Percentiles rank a stretch among this genome's conserved stretches.
These are phyloP conservation scores for Diaporthe citri DNA, from an alignment of 2,329 filamentous ascomycete genomes.

Conservation along the genomic window DNA sequence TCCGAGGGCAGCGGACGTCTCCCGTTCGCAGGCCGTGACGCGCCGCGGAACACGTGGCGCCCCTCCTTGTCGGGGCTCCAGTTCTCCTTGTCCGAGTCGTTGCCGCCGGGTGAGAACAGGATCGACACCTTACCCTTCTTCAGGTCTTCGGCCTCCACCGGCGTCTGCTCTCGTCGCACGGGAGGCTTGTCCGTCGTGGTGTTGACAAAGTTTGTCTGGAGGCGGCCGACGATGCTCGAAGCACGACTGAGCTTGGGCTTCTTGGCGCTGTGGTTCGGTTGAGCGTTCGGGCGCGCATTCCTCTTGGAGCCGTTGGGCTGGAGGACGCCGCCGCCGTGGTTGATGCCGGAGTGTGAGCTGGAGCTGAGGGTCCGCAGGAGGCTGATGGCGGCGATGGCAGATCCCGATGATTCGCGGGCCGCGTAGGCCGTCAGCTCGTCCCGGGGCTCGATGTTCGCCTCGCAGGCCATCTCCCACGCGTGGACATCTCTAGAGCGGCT, in stretches of 20 bases:
- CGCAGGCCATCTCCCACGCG: conserved; percentile 92
- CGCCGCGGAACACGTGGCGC: conserved; percentile 48
- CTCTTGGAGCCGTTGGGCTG: conserved; percentile 74
- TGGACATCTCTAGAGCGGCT: conserved; percentile 89
- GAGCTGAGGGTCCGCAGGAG: conserved; percentile 80
- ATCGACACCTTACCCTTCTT: conserved; percentile 58
- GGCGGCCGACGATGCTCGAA: conserved; percentile 71
- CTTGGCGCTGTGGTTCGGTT: conserved; percentile 61
- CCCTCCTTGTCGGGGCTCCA: conserved; percentile 73
- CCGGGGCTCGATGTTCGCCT: conserved; percentile 80
- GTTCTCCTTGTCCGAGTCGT: conserved; percentile 96
- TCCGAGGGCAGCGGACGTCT: conserved; percentile 52
- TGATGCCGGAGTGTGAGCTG: conserved; percentile 54
- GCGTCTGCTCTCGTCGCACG: conserved; percentile 48
- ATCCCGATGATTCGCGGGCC: conserved; percentile 83
- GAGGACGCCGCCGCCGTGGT: conserved; percentile 49
- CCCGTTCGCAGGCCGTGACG: conserved; percentile 44
- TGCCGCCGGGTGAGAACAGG: conserved; percentile 60
- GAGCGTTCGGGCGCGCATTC: conserved; percentile 60
- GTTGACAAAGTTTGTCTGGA: conserved; percentile 61
- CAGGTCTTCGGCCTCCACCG: conserved; percentile 51
- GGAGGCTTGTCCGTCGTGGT: conserved; percentile 53
- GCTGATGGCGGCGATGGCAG: conserved; percentile 84
- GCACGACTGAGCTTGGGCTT: conserved; percentile 72
- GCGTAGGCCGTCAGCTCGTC: conserved; percentile 82